phyloP scores from a whole-genome alignment of 2,329 filamentous ascomycete species.

The Endoconidiophora laricicola region DNA sequence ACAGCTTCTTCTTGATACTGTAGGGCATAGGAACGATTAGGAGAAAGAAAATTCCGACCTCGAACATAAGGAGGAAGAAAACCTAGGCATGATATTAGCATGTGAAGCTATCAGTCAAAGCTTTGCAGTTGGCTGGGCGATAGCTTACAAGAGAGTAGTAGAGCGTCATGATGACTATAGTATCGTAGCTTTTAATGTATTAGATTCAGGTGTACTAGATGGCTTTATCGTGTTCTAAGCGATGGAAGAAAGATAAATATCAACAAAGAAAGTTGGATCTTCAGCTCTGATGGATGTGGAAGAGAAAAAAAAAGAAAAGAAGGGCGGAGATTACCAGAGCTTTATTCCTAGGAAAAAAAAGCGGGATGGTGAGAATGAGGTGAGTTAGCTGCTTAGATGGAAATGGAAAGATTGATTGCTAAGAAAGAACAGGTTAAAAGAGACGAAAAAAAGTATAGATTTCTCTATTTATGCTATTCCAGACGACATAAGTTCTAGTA shows the following conservation, averaged over 20 bases:
- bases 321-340: neutral
- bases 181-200: neutral
- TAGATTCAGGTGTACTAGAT: neutral
- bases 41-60: constrained; percentile 69
- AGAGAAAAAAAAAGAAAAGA: neutral
- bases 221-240: neutral
- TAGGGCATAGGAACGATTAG: constrained; percentile 81
- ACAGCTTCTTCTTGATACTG: constrained; percentile 67
- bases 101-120: neutral
- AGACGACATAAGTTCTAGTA: neutral
- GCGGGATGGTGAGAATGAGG: neutral
- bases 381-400: neutral
- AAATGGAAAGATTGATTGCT: neutral
- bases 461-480: neutral
- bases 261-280: neutral
- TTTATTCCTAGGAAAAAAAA: constrained; percentile 1
- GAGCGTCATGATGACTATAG: constrained; percentile 34
- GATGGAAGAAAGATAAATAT: neutral
- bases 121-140: no score
- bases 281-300: no score
- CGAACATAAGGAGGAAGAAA: constrained; percentile 64
- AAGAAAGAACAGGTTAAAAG: no score
- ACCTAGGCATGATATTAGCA: constrained; percentile 35
- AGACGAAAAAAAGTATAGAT: neutral
- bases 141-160: constrained; percentile 37